phyloP scores from a whole-genome alignment of 2,329 filamentous ascomycete species.

The Colletotrichum cuscutae region DNA sequence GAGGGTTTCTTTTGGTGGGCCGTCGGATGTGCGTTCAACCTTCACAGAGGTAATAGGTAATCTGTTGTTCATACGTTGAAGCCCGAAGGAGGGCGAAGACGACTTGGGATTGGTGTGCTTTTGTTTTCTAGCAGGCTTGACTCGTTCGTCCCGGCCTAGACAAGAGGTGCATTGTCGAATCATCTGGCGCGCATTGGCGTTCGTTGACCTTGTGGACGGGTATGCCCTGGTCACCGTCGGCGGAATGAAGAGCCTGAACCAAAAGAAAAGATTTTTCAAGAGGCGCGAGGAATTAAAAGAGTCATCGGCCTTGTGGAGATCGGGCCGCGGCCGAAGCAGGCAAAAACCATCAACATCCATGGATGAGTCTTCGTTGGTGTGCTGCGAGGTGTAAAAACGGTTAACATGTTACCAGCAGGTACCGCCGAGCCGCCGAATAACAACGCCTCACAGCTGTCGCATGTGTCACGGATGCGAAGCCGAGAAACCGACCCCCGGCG shows the following conservation, averaged over 20 bases:
- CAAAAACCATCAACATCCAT: slow-evolving; percentile 2
- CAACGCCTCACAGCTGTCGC: not conserved
- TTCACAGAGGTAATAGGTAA: not conserved
- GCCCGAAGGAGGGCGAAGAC: slow-evolving; percentile 23
- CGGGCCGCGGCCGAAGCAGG: not conserved
- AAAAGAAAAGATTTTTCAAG: slow-evolving; percentile 9
- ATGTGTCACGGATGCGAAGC: slow-evolving; percentile 29
- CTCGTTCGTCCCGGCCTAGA: slow-evolving; percentile 16
- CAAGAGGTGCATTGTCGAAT: slow-evolving; percentile 16
- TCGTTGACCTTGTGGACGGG: not conserved
- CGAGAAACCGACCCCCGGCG: slow-evolving; percentile 2
- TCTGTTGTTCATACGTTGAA: slow-evolving; percentile 11
- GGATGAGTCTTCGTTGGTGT: not conserved
- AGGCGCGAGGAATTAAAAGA: not conserved
- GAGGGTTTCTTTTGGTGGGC: slow-evolving; percentile 4
- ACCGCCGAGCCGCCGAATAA: not conserved
- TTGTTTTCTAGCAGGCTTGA: slow-evolving; percentile 21
- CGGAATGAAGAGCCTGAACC: not conserved
- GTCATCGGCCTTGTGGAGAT: slow-evolving; percentile 10
- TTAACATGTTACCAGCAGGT: slow-evolving; percentile 1
- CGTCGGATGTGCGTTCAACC: not conserved
- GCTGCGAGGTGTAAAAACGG: slow-evolving; percentile 16
- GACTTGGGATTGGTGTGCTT: slow-evolving; percentile 16
- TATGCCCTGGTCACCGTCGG: not conserved
- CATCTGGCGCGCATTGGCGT: not conserved